These are phyloP conservation scores for Hypoxylon intermedium DNA, from an alignment of 495 filamentous ascomycete genomes.

Conservation along the genomic window DNA sequence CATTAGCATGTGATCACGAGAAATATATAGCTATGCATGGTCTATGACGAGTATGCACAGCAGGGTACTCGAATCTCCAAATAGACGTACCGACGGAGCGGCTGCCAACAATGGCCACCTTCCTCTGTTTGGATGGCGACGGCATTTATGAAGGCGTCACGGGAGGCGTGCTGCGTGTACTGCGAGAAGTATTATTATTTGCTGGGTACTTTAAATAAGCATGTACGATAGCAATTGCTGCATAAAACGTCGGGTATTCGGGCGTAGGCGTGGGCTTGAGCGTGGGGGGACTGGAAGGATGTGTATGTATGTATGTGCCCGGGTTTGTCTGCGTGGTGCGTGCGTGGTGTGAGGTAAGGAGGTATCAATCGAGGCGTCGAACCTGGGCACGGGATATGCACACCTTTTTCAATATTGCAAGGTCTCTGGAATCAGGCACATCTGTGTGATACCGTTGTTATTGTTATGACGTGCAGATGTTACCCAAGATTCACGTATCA, in stretches of 20 bases:
- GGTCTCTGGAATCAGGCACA: conserved; percentile 23
- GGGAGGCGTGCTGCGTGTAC: conserved; percentile 12
- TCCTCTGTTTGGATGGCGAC: conserved; percentile 87
- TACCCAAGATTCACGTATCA: conserved; percentile 31
- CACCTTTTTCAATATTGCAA: conserved; percentile 25
- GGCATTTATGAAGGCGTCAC: conserved; percentile 64
- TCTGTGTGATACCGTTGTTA: background rate
- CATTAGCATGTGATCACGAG: conserved; percentile 22
- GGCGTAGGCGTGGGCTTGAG: too few species aligned
- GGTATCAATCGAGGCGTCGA: background rate
- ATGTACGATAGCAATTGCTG: conserved; percentile 21
- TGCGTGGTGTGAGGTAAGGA: background rate
- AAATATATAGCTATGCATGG: conserved; percentile 15
- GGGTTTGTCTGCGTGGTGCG: conserved; percentile 2
- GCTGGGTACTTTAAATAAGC: conserved; percentile 21
- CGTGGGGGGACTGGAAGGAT: conserved; percentile 9
- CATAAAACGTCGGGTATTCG: conserved; percentile 22
- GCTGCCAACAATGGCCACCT: conserved; percentile 97
- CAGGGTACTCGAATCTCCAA: background rate
- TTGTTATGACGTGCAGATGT: conserved; percentile 40
- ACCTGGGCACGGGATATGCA: conserved; percentile 26
- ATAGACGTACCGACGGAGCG: conserved; percentile 85
- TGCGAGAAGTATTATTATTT: conserved; percentile 18
- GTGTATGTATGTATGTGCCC: background rate
- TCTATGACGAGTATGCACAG: conserved; percentile 7